Conservation (phyloP, 2,329 filamentous ascomycete species). For the Arthrinium puccinioides region DNA sequence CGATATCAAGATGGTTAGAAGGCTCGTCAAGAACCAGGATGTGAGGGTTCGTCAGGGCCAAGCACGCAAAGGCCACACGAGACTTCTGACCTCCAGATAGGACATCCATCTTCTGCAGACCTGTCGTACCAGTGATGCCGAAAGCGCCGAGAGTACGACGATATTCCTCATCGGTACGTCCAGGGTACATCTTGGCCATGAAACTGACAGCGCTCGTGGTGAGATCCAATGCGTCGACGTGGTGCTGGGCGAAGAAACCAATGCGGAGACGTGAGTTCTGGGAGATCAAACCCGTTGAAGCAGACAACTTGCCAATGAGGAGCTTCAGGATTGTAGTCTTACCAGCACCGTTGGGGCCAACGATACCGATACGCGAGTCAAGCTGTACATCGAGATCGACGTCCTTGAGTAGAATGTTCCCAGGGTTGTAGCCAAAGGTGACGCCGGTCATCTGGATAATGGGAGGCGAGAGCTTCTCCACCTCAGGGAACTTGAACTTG, state of each 20-base stretch:
- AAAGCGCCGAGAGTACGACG: slow-evolving; percentile 88
- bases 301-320: slow-evolving; percentile 78
- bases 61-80: slow-evolving; percentile 93
- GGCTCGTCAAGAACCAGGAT: slow-evolving; percentile 97
- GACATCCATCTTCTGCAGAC: slow-evolving; percentile 89
- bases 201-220: slow-evolving; percentile 86
- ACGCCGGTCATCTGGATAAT: slow-evolving; percentile 97
- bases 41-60: slow-evolving; percentile 89
- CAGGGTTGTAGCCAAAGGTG: slow-evolving; percentile 77
- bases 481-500: slow-evolving; percentile 94
- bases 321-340: slow-evolving; percentile 98
- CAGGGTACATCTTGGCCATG: slow-evolving; percentile 89
- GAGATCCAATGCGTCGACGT: slow-evolving; percentile 92
- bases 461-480: slow-evolving; percentile 93
- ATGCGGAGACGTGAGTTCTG: slow-evolving; percentile 82
- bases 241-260: slow-evolving; percentile 97
- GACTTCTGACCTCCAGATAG: slow-evolving; percentile 97
- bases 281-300: slow-evolving; percentile 75
- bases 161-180: slow-evolving; percentile 93
- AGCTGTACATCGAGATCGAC: slow-evolving; percentile 96
- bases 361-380: slow-evolving; percentile 95
- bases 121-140: slow-evolving; percentile 87
- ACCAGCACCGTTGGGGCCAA: slow-evolving; percentile 97
- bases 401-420: slow-evolving; percentile 72
- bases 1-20: slow-evolving; percentile 97